Evolutionary conservation across 495 filamentous ascomycete species (phyloP).

Genomic region (Penicillium verhagenii): DNA sequence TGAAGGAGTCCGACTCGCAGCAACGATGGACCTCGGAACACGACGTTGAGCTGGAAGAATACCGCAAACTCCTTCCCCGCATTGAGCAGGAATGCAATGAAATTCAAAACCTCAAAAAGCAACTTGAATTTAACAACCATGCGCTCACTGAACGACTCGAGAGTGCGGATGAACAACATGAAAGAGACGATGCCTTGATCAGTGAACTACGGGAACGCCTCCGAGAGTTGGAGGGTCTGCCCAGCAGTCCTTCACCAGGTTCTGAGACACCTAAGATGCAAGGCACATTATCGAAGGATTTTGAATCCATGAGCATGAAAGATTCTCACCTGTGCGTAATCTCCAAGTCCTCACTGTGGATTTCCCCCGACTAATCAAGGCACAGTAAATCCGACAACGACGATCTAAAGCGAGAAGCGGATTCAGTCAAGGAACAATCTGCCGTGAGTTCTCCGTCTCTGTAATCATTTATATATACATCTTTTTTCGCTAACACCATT

Average conservation of each 20-base stretch:
- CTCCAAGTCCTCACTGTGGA: not conserved
- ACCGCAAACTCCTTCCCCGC: constrained; percentile 53
- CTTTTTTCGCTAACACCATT: constrained; percentile 1
- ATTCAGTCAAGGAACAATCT: constrained; percentile 35
- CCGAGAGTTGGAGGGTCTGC: constrained; percentile 48
- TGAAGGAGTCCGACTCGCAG: constrained; percentile 53
- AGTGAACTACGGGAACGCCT: constrained; percentile 54
- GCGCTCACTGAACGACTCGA: constrained; percentile 53
- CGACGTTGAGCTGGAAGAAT: constrained; percentile 59
- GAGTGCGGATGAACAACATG: constrained; percentile 53
- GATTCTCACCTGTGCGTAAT: constrained; percentile 40
- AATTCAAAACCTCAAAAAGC: constrained; percentile 53
- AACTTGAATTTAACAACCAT: constrained; percentile 58
- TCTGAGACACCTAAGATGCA: constrained; percentile 42
- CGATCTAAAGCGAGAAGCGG: constrained; percentile 41
- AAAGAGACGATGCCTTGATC: constrained; percentile 53
- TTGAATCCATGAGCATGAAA: constrained; percentile 43
- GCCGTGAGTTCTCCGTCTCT: constrained; percentile 18
- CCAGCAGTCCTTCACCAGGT: constrained; percentile 42
- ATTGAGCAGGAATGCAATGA: constrained; percentile 63
- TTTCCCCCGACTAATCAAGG: constrained; percentile 12
- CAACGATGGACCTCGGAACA: constrained; percentile 45
- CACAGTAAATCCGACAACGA: constrained; percentile 44
- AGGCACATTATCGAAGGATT: constrained; percentile 46
- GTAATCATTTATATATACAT: not conserved